Conservation (phyloP, 2,329 filamentous ascomycete species). For the Byssothecium circinans region DNA sequence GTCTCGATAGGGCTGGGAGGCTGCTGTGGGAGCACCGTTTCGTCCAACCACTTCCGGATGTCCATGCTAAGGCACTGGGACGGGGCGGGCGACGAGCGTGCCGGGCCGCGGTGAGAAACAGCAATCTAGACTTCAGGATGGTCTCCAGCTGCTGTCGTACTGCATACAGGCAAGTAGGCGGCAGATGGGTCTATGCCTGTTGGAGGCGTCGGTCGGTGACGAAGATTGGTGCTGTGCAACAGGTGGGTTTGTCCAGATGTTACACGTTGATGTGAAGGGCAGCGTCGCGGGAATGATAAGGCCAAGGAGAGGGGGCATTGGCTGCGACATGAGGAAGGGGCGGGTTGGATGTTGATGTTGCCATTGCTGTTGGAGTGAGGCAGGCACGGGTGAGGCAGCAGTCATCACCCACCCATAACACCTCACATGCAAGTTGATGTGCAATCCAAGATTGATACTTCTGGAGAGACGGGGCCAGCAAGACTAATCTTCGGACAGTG, state of each 20-base stretch:
- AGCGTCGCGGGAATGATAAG: slow-evolving; percentile 13
- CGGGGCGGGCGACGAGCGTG: slow-evolving; percentile 21
- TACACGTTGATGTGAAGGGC: background rate
- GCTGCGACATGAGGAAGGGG: background rate
- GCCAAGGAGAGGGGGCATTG: background rate
- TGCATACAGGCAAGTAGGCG: slow-evolving; percentile 22
- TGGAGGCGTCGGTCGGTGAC: slow-evolving; percentile 10
- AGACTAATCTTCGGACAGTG: background rate
- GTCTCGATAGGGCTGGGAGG: slow-evolving; percentile 24
- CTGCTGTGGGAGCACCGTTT: slow-evolving; percentile 41
- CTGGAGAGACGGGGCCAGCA: background rate
- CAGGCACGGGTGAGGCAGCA: background rate
- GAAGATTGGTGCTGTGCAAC: slow-evolving; percentile 30
- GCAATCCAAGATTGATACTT: background rate
- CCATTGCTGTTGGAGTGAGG: background rate
- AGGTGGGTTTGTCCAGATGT: slow-evolving; percentile 9
- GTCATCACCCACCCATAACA: background rate
- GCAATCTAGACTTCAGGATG: slow-evolving; percentile 6
- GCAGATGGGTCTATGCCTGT: slow-evolving; percentile 6
- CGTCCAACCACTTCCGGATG: slow-evolving; percentile 49
- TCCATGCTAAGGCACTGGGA: slow-evolving; percentile 40
- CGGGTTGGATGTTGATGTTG: background rate
- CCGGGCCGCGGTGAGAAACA: slow-evolving; percentile 18
- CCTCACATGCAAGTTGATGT: background rate
- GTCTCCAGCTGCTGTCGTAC: slow-evolving; percentile 25